Conservation (phyloP, 306 rosid genomes). For the Dalbergia cochinchinensis region DNA sequence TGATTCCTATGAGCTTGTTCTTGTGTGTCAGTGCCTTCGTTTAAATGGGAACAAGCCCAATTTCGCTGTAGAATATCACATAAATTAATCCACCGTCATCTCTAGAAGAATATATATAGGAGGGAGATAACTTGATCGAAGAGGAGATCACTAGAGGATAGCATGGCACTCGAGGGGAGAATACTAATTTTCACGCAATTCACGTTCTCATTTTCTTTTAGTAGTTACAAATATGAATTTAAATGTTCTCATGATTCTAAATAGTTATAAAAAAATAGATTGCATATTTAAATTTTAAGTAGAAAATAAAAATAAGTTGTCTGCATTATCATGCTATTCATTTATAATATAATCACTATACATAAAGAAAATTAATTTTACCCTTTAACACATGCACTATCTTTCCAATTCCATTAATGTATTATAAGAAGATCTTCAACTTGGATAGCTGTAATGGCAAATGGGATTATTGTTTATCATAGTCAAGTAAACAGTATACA, state of each 20-base stretch:
- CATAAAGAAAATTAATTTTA: neutral
- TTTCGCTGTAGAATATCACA: neutral
- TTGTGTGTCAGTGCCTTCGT: no score
- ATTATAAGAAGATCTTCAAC: neutral
- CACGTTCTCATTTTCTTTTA: neutral
- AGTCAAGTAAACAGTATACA: constrained; percentile 18
- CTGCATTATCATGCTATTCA: no score
- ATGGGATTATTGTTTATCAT: neutral
- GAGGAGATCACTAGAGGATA: neutral
- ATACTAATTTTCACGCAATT: neutral
- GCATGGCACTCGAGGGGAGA: no score
- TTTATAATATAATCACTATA: neutral
- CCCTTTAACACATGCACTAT: neutral
- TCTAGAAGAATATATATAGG: neutral
- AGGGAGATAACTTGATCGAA: neutral
- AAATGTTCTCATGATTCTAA: neutral
- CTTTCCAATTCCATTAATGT: neutral
- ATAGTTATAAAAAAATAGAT: no score
- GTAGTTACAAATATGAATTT: neutral
- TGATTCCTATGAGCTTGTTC: no score
- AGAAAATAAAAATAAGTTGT: no score
- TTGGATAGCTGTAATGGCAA: neutral
- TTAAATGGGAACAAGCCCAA: neutral
- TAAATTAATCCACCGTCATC: neutral
- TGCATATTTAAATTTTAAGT: no score